Evolutionary conservation across 306 rosid genomes (phyloP).

Genomic region (Prunus davidiana): DNA sequence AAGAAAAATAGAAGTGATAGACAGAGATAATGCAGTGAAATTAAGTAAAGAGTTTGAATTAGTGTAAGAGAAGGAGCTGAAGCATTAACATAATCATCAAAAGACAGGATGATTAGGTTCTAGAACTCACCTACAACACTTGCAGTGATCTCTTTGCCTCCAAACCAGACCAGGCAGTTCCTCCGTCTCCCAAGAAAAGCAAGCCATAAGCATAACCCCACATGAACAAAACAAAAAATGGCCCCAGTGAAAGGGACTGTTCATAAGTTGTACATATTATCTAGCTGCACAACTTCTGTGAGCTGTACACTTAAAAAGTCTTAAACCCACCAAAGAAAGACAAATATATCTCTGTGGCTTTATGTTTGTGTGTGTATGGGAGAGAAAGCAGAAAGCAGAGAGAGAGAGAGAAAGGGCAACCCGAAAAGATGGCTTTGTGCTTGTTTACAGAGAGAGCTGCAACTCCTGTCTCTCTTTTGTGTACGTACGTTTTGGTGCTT

Average conservation of each 20-base stretch:
- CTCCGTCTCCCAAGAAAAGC: background rate
- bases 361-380: background rate
- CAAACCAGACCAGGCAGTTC: background rate
- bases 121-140: too few species aligned
- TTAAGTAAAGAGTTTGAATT: too few species aligned
- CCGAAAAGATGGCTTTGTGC: background rate
- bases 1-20: too few species aligned
- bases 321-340: background rate
- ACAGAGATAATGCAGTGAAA: too few species aligned
- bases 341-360: background rate
- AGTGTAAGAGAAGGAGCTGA: too few species aligned
- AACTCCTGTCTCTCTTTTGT: background rate
- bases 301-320: too few species aligned
- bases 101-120: too few species aligned
- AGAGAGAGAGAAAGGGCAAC: background rate
- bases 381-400: too few species aligned
- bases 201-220: background rate
- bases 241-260: slow-evolving; percentile 9
- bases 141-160: background rate
- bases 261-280: background rate
- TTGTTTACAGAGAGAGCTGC: background rate
- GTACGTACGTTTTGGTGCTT: slow-evolving; percentile 1
- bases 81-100: too few species aligned
- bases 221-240: background rate
- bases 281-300: background rate